These are phyloP conservation scores for Epichloe brachyelytri DNA, from an alignment of 2,329 filamentous ascomycete species.

Conservation along the genomic window DNA sequence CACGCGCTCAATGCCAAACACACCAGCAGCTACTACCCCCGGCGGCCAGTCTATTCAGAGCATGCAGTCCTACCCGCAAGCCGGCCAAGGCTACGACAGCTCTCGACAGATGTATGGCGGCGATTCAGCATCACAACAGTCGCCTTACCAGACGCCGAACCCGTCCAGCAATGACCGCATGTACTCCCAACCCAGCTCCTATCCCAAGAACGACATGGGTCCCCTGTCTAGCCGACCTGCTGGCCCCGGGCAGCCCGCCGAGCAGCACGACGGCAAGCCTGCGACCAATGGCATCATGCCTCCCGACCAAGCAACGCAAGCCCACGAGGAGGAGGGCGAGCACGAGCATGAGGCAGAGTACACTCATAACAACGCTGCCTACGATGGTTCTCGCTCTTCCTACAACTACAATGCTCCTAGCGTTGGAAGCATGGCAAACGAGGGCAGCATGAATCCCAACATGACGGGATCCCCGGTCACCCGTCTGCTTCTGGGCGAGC, in stretches of 20 bases:
- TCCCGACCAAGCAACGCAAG: conserved; percentile 33
- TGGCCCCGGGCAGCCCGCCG: conserved; percentile 43
- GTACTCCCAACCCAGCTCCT: conserved; percentile 53
- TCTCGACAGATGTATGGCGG: conserved; percentile 72
- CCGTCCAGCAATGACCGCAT: conserved; percentile 50
- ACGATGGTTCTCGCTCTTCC: conserved; percentile 56
- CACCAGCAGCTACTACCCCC: conserved; percentile 87
- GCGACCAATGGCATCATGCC: conserved; percentile 58
- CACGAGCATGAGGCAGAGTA: conserved; percentile 73
- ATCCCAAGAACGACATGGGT: conserved; percentile 80
- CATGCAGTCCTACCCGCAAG: conserved; percentile 64
- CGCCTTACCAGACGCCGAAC: conserved; percentile 55
- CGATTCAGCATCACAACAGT: conserved; percentile 53
- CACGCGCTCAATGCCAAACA: conserved; percentile 75
- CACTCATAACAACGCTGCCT: conserved; percentile 67
- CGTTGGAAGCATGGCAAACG: conserved; percentile 52
- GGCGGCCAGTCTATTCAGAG: conserved; percentile 55
- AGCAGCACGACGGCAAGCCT: conserved; percentile 50
- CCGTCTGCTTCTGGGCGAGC: conserved; percentile 72
- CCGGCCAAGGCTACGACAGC: conserved; percentile 59
- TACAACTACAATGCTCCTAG: conserved; percentile 68
- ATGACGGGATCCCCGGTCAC: conserved; percentile 68
- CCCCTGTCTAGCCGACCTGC: conserved; percentile 55
- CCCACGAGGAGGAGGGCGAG: conserved; percentile 55
- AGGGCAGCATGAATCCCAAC: conserved; percentile 71